phyloP scores from a whole-genome alignment of 371 early-diverging fungal genomes.

The Apophysomyces variabilis region DNA sequence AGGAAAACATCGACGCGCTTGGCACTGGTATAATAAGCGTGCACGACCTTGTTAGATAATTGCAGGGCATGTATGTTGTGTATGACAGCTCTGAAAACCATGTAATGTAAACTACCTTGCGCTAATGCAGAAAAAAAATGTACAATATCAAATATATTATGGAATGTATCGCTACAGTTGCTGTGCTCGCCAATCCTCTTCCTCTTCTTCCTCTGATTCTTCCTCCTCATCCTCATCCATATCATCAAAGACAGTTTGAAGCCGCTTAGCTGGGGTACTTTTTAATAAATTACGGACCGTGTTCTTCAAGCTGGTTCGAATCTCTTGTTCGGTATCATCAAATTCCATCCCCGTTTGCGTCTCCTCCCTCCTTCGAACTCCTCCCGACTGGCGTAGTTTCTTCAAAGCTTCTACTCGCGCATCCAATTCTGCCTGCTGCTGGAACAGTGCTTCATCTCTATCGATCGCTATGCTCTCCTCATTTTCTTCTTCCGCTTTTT shows the following conservation, averaged over 20 bases:
- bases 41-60: neutral
- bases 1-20: conserved; percentile 37
- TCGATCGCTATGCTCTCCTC: conserved; percentile 38
- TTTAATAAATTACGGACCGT: conserved; percentile 17
- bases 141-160: conserved; percentile 35
- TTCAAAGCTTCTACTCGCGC: conserved; percentile 43
- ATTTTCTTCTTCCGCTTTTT: conserved; percentile 24
- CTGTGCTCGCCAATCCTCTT: conserved; percentile 61
- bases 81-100: neutral
- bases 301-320: conserved; percentile 80
- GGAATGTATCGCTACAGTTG: neutral
- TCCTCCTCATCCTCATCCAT: conserved; percentile 30
- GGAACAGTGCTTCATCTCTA: conserved; percentile 39
- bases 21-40: conserved; percentile 21
- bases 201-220: conserved; percentile 45
- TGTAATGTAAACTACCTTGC: too few relatives aligned
- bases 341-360: neutral
- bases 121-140: conserved; percentile 6
- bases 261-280: conserved; percentile 47
- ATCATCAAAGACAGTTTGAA: conserved; percentile 58
- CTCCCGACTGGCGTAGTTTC: conserved; percentile 24
- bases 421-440: conserved; percentile 47
- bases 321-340: conserved; percentile 23
- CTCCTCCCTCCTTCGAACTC: conserved; percentile 1
- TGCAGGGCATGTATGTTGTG: neutral